Percentiles rank a stretch among this genome's conserved stretches.
These are phyloP conservation scores for Yamadazyma trypodendri DNA, from an alignment of 1,139 yeast species.

Conservation along the genomic window DNA sequence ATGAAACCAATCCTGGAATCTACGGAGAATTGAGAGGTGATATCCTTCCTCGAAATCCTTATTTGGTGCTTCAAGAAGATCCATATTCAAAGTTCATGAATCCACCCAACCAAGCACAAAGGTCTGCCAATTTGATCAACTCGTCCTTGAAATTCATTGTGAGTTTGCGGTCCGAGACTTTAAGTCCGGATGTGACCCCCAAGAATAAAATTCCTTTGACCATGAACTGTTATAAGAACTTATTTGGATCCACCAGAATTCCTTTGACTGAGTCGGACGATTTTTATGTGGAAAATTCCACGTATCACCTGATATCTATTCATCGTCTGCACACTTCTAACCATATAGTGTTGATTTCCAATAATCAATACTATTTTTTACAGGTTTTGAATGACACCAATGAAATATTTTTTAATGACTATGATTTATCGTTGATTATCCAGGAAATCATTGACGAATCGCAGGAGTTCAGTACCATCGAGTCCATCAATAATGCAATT, in stretches of 20 bases:
- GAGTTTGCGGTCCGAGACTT: conserved; percentile 51
- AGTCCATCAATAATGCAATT: conserved; percentile 52
- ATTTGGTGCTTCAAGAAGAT: conserved; percentile 68
- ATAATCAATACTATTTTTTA: conserved; percentile 61
- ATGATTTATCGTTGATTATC: conserved; percentile 53
- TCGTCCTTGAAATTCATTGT: conserved; percentile 65
- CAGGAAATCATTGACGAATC: conserved; percentile 50
- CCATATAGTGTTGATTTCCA: conserved; percentile 54
- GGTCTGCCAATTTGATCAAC: conserved; percentile 65
- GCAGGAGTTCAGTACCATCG: conserved; percentile 33
- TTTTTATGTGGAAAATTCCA: neutral
- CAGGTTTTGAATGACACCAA: conserved; percentile 51
- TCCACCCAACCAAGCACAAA: conserved; percentile 63
- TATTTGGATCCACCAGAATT: conserved; percentile 67
- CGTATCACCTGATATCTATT: conserved; percentile 27
- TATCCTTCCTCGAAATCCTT: conserved; percentile 74
- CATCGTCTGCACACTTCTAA: conserved; percentile 31
- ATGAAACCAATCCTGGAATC: conserved; percentile 58
- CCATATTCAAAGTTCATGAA: conserved; percentile 56
- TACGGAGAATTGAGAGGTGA: conserved; percentile 66
- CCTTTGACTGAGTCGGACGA: conserved; percentile 37
- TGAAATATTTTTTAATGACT: conserved; percentile 49
- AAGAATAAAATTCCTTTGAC: conserved; percentile 52
- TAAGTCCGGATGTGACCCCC: conserved; percentile 59
- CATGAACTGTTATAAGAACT: conserved; percentile 63